Base-by-base conservation (phyloP, 139 green algal species). In the Astrephomene gubernaculifera region DNA sequence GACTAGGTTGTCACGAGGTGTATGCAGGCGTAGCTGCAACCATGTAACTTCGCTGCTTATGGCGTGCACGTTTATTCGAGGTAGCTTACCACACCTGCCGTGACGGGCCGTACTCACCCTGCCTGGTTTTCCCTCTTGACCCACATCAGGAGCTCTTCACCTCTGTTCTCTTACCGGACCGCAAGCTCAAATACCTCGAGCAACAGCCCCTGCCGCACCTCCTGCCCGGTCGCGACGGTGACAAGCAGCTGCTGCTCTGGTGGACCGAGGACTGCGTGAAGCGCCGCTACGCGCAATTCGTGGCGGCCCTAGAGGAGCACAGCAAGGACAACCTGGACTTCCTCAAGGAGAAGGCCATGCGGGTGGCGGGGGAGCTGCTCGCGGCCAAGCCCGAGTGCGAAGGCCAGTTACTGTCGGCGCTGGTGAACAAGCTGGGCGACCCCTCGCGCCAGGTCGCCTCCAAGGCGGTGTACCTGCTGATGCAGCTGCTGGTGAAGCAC, bases 381-480 rank as follows among this genome's bases (percentile, higher is more conserved):
- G n/a, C 67, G 0, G 73, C 68, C 36, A 96, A 97, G 87, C 93
- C 94, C 6, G 94, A 97, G 87, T 90, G 89, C 53, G 94, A 97
- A 83, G 89, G 73, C 19, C 70, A 45, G 69, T 92, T 99, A 81
- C 93, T 99, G 71, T 17, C 88, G 0, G 85, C 87, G 0, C 78
- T 99, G n/a, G 93, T 98, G 17, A 99, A 99, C 94, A 99, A 98
- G 91, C 93, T 99, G 57, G 96, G 96, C 1, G 96, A 99, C 75
- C 96, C 96, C 24, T 53, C 31, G 9, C 63, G 79, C 24, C 63
- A 75, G 33, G 67, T 98, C 24, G 96, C 96, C 0, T 97, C 92
- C 63, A 98, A 98, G 81, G 92, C 94, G 0, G 96, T 91, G 24
- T 98, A 95, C 89, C 89, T 98, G 84, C 89, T 99, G 71, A 76